phyloP scores from a whole-genome alignment of 2,329 filamentous ascomycete species.

The Penicillium aurantiogriseum region DNA sequence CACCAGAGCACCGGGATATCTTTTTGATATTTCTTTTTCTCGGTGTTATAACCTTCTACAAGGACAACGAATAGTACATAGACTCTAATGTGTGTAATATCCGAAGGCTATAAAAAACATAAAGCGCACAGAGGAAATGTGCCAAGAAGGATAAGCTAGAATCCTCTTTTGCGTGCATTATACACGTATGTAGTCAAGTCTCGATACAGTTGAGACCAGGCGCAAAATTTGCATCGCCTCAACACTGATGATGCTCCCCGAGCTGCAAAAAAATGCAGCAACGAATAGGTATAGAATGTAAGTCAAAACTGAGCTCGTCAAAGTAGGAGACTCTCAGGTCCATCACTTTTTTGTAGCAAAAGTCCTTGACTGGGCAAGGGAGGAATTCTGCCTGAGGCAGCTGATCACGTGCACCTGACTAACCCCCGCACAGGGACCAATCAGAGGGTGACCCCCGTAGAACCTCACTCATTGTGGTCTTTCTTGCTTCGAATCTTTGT shows the following conservation, averaged over 20 bases:
- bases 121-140: not conserved
- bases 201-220: not conserved
- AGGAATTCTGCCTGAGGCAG: constrained; percentile 9
- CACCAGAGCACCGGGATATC: not conserved
- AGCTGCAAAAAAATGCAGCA: not conserved
- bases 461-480: constrained; percentile 20
- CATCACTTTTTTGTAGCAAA: not conserved
- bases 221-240: not conserved
- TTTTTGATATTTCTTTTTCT: not conserved
- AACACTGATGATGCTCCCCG: not conserved
- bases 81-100: not conserved
- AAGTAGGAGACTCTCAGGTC: not conserved
- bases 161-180: not conserved
- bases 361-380: constrained; percentile 2
- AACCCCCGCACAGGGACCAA: constrained; percentile 14
- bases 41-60: not conserved
- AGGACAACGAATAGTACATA: not conserved
- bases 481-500: constrained; percentile 18
- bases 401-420: constrained; percentile 14
- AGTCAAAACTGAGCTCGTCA: not conserved
- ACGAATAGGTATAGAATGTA: not conserved
- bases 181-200: not conserved
- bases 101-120: not conserved
- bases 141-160: not conserved
- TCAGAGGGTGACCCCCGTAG: constrained; percentile 17